Percentiles rank a stretch among this genome's conserved stretches.
phyloP scores from a whole-genome alignment of 2,329 filamentous ascomycete species.

The Cladosporium colombiae region DNA sequence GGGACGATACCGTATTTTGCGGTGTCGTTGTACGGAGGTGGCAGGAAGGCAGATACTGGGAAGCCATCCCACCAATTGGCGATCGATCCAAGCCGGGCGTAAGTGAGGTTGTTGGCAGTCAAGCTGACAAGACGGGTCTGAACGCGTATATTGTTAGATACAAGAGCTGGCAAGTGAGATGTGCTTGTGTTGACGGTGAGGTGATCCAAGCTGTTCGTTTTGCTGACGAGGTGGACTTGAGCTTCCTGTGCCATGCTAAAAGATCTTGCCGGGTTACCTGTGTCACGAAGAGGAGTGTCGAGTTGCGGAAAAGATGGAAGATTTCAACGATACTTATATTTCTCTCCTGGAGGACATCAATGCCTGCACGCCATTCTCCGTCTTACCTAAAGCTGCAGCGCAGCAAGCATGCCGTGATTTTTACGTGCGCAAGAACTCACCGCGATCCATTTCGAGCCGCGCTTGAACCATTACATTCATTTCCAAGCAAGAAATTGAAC shows the following conservation, averaged over 20 bases:
- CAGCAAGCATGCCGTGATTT: neutral
- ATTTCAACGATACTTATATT: neutral
- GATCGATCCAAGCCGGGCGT: constrained; percentile 32
- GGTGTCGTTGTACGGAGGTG: constrained; percentile 41
- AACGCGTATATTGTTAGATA: constrained; percentile 19
- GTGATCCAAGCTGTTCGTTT: constrained; percentile 22
- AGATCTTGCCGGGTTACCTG: neutral
- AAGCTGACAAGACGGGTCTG: constrained; percentile 22
- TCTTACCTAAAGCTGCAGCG: neutral
- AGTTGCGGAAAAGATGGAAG: neutral
- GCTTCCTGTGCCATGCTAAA: constrained; percentile 7
- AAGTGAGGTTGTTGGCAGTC: constrained; percentile 30
- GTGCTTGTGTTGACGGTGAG: constrained; percentile 14
- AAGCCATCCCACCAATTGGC: constrained; percentile 48
- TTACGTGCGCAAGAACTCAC: constrained; percentile 4
- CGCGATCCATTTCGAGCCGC: neutral
- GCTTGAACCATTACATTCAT: neutral
- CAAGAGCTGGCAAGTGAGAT: constrained; percentile 15
- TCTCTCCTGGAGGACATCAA: neutral
- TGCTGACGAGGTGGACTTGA: constrained; percentile 26
- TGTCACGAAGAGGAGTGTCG: neutral
- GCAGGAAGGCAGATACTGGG: constrained; percentile 43
- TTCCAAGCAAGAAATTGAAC: neutral
- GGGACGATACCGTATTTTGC: constrained; percentile 49
- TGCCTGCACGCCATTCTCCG: neutral